Evolutionary conservation across 2,329 filamentous ascomycete species (phyloP).

Genomic region (Colletotrichum sojae): DNA sequence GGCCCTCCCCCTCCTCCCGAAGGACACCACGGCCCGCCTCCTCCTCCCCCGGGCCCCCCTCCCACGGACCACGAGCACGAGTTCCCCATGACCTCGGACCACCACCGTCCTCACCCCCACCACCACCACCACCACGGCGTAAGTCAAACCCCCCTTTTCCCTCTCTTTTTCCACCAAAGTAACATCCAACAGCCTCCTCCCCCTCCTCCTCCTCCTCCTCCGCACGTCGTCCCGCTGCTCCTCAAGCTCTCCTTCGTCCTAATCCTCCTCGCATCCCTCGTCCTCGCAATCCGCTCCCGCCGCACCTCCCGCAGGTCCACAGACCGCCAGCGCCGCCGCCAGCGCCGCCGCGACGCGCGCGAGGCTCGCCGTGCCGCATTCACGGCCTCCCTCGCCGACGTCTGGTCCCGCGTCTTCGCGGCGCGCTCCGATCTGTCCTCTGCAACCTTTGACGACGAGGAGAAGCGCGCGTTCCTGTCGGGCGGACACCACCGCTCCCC

Average conservation of each 20-base stretch:
- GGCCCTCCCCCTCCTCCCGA: not conserved
- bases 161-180: no score
- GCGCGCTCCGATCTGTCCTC: conserved; percentile 44
- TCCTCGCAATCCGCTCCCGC: conserved; percentile 43
- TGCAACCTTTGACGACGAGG: conserved; percentile 48
- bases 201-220: conserved; percentile 24
- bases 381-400: conserved; percentile 39
- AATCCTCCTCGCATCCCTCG: conserved; percentile 43
- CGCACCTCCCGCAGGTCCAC: conserved; percentile 10
- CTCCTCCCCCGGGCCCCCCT: not conserved
- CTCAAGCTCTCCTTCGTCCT: conserved; percentile 44
- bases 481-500: conserved; percentile 35
- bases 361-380: conserved; percentile 45
- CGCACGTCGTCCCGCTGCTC: conserved; percentile 43
- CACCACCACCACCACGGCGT: conserved; percentile 18
- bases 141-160: not conserved
- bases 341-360: conserved; percentile 43
- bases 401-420: conserved; percentile 50
- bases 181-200: not conserved
- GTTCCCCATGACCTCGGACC: conserved; percentile 16
- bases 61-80: conserved; percentile 8
- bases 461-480: conserved; percentile 54
- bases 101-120: conserved; percentile 22
- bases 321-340: conserved; percentile 45
- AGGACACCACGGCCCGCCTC: not conserved